A percentile compares a stretch with the other conserved stretches of the same genome.
Evolutionary conservation across 1,284 basidiomycete genomes (phyloP).

Genomic region (Rhodotorula sp.): DNA sequence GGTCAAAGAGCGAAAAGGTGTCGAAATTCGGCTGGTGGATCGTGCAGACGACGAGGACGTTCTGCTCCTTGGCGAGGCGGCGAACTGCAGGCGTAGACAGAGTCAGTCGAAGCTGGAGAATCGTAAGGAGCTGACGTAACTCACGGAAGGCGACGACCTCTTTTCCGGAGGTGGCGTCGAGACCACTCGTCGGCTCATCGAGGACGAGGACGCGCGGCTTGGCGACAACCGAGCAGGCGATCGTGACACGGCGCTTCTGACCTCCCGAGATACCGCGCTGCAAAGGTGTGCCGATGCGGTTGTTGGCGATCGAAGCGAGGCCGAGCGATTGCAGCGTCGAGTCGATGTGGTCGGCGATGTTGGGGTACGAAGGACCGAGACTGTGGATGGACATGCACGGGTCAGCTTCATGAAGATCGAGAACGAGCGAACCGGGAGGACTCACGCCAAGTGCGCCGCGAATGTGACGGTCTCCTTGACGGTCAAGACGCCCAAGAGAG

Average conservation of each 20-base stretch:
- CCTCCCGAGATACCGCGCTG: slow-evolving; percentile 52
- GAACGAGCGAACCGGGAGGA: not conserved
- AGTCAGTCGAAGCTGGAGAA: too few relatives aligned
- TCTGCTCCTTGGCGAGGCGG: slow-evolving; percentile 40
- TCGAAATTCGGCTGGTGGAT: slow-evolving; percentile 50
- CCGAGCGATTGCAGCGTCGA: slow-evolving; percentile 46
- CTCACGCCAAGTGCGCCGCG: slow-evolving; percentile 45
- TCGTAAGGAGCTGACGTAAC: too few relatives aligned
- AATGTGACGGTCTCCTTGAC: slow-evolving; percentile 50
- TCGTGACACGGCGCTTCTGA: slow-evolving; percentile 49
- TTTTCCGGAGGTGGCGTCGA: slow-evolving; percentile 43
- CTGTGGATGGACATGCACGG: not conserved
- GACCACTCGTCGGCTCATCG: slow-evolving; percentile 51
- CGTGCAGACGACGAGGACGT: slow-evolving; percentile 48
- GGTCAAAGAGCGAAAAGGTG: slow-evolving; percentile 48
- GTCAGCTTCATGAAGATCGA: not conserved
- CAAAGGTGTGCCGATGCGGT: slow-evolving; percentile 51
- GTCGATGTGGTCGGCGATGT: slow-evolving; percentile 34
- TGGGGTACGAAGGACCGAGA: slow-evolving; percentile 11
- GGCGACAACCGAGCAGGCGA: slow-evolving; percentile 49
- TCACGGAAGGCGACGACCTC: slow-evolving; percentile 47
- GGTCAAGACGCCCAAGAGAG: slow-evolving; percentile 51
- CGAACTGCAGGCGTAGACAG: slow-evolving; percentile 18
- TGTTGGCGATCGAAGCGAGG: slow-evolving; percentile 42
- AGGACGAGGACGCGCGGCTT: slow-evolving; percentile 50